Evolutionary conservation across 2,329 filamentous ascomycete species (phyloP).

Genomic region (Chrysosporium queenslandicum): DNA sequence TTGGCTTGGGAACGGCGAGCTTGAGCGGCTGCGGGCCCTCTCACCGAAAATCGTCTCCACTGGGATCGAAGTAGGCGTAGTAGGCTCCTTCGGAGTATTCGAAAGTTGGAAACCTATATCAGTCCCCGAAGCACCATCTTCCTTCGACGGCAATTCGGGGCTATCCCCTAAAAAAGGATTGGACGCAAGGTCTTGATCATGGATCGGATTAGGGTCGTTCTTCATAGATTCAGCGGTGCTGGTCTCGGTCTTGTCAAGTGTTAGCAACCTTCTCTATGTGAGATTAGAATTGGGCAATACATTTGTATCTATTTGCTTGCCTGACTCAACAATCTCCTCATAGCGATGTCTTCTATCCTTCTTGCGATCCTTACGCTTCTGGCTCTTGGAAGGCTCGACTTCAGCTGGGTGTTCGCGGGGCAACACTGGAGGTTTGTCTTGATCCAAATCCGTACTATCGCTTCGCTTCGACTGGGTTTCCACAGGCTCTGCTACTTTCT

Average conservation of each 20-base stretch:
- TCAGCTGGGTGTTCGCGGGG: background rate
- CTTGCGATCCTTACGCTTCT: conserved; percentile 21
- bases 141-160: conserved; percentile 47
- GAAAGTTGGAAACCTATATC: conserved; percentile 10
- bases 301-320: conserved; percentile 24
- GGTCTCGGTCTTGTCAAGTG: background rate
- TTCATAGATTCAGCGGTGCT: background rate
- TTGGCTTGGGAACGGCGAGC: conserved; percentile 25
- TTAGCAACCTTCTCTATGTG: conserved; percentile 6
- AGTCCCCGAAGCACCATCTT: conserved; percentile 40
- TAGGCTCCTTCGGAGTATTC: conserved; percentile 17
- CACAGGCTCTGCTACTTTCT: background rate
- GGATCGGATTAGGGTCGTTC: background rate
- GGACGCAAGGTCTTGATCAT: background rate
- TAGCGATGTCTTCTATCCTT: conserved; percentile 30
- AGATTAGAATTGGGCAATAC: conserved; percentile 22
- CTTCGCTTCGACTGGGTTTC: background rate
- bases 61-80: conserved; percentile 15
- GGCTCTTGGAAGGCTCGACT: conserved; percentile 16
- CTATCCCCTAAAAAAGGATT: conserved; percentile 56
- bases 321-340: conserved; percentile 25
- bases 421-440: background rate
- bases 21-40: conserved; percentile 27
- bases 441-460: background rate
- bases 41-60: conserved; percentile 1